These are phyloP conservation scores for Erigeron philadelphicus DNA, from an alignment of 140 eudicot genomes.

Conservation along the genomic window DNA sequence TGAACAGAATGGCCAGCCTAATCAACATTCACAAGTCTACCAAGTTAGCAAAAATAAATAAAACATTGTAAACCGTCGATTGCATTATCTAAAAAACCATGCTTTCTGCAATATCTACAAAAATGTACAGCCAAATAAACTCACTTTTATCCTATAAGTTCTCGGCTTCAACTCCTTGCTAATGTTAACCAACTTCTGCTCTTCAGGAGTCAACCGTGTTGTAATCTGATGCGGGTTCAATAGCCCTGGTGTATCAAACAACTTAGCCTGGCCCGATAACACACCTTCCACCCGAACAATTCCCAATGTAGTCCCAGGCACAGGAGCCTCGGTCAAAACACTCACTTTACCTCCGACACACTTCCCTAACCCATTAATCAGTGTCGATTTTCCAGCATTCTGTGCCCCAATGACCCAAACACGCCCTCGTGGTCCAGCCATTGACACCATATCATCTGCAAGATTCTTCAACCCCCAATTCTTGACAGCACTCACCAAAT, in stretches of 20 bases:
- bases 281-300: conserved; percentile 79
- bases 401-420: conserved; percentile 99
- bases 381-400: conserved; percentile 87
- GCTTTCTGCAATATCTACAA: background rate
- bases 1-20: conserved; percentile 82
- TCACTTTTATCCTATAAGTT: conserved; percentile 82
- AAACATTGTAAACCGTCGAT: background rate
- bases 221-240: conserved; percentile 89
- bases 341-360: conserved; percentile 51
- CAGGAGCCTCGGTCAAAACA: conserved; percentile 88
- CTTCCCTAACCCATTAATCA: conserved; percentile 86
- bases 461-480: conserved; percentile 88
- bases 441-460: conserved; percentile 65
- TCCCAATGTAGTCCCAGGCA: conserved; percentile 96
- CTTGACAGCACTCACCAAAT: conserved; percentile 78
- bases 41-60: background rate
- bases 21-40: conserved; percentile 11
- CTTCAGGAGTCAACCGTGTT: conserved; percentile 73
- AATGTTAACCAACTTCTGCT: conserved; percentile 70
- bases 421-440: conserved; percentile 83
- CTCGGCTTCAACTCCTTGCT: conserved; percentile 82
- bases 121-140: conserved; percentile 6
- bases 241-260: conserved; percentile 96
- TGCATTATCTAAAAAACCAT: background rate
- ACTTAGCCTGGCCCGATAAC: conserved; percentile 64